Evolutionary conservation across 495 filamentous ascomycete genomes (phyloP), one percentile per base, ranked within the genome.

Genomic region (Neohortaea acidophila): DNA sequence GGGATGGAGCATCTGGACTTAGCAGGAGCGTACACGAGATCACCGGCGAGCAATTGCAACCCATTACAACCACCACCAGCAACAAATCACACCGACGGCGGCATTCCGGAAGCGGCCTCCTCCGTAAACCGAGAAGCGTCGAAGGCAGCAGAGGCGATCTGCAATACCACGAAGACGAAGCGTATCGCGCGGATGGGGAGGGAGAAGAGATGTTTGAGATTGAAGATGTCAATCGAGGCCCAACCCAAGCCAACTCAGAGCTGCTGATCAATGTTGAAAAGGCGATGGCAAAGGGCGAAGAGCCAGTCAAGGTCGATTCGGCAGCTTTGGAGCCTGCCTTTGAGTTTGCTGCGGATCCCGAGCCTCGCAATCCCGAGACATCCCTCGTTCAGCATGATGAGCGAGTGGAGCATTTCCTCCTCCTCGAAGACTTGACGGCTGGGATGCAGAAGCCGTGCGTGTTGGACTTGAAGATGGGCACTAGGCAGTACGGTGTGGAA

Each of bases 401-500:
- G 38, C 69, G 87, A 12, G 80, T 89, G 18, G 81, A 93, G 53
- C 87, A 86, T 50, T 97, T 97, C 58, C 66, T 97, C 6, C 67
- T 97, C 0, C 64, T 97, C n/a, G 89, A 97, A 59, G 89, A 97
- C 54, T 70, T 97, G 21, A 97, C 89, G 2, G 82, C 89, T 4
- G 89, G 89, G 23, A 94, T 97, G 87, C 82, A 81, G 53, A 77
- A 79, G 22, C 89, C 89, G 10, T 96, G 89, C 59, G 89, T 94
- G 27, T 77, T 97, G 49, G 89, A 97, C 58, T 66, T 97, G 43
- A 97, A 97, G 58, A 97, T 97, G 89, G 89, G 89, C 9, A 97
- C 89, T n/a, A 75, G 89, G 2, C 89, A 97, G 55, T 94, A 94
- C 58, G 89, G 89, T 11, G 71, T 94, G n/a, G 86, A 94, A 43